phyloP scores from a whole-genome alignment of 2,329 filamentous ascomycete species.

The Myriosclerotinia scirpicola region DNA sequence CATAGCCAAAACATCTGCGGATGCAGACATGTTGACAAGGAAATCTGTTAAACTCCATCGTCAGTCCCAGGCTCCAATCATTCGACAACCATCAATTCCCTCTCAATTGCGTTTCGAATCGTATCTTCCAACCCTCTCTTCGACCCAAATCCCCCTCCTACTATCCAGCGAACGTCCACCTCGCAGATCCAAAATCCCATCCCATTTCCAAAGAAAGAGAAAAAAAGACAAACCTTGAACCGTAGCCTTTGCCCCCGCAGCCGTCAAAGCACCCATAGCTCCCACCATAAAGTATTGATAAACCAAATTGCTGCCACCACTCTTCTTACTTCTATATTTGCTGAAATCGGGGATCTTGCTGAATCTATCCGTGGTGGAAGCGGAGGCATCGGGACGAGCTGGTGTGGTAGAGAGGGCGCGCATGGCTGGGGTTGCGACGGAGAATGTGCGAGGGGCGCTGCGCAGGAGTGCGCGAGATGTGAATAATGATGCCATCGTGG shows the following conservation, averaged over 20 bases:
- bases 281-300: conserved; percentile 99
- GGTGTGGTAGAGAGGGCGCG: conserved; percentile 52
- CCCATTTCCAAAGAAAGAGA: conserved; percentile 12
- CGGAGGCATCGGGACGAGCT: conserved; percentile 31
- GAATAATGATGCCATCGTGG: conserved; percentile 65
- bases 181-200: conserved; percentile 3
- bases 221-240: conserved; percentile 71
- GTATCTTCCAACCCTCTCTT: background rate
- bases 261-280: conserved; percentile 85
- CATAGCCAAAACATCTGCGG: conserved; percentile 96
- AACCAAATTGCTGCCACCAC: conserved; percentile 73
- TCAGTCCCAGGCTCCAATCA: conserved; percentile 15
- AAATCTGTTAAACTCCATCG: conserved; percentile 69
- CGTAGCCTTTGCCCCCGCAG: conserved; percentile 94
- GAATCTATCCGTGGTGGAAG: conserved; percentile 22
- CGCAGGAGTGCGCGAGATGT: conserved; percentile 70
- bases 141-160: background rate
- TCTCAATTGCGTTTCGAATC: conserved; percentile 3
- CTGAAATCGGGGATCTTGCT: conserved; percentile 81
- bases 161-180: background rate
- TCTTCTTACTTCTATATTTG: conserved; percentile 75
- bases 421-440: conserved; percentile 42
- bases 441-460: conserved; percentile 43
- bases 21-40: conserved; percentile 99
- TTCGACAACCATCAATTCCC: conserved; percentile 32